A percentile compares a stretch with the other conserved stretches of the same genome.
phyloP scores from a whole-genome alignment of 2,329 filamentous ascomycete species.

The Ceratocystis albifundus region DNA sequence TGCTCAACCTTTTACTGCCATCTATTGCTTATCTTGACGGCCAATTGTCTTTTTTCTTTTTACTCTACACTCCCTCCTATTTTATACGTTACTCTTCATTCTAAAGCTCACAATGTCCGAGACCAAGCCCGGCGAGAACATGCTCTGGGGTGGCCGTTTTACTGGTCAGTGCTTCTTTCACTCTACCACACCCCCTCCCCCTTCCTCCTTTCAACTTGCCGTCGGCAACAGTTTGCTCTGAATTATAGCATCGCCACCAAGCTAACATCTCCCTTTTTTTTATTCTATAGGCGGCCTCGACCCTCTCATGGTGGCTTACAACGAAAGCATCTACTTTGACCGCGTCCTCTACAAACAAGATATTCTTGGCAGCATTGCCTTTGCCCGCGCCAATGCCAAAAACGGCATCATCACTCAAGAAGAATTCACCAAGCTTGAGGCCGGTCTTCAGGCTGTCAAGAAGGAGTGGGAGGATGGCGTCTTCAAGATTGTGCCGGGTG shows the following conservation, averaged over 20 bases:
- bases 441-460: conserved; percentile 50
- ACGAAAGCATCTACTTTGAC: conserved; percentile 70
- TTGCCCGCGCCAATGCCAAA: conserved; percentile 67
- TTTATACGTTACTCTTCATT: not conserved
- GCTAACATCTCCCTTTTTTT: conserved; percentile 1
- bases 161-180: conserved; percentile 32
- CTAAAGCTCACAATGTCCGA: conserved; percentile 27
- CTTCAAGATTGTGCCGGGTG: conserved; percentile 42
- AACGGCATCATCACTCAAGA: conserved; percentile 58
- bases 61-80: not conserved
- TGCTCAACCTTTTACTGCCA: not conserved
- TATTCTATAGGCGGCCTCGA: conserved; percentile 56
- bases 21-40: not conserved
- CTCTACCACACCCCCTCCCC: not conserved
- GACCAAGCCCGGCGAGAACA: conserved; percentile 29
- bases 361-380: conserved; percentile 69
- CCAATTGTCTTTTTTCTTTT: not conserved
- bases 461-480: conserved; percentile 42
- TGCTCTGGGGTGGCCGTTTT: conserved; percentile 41
- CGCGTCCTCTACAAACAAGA: conserved; percentile 67
- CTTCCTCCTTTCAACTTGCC: conserved; percentile 17
- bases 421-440: conserved; percentile 64
- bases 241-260: not conserved
- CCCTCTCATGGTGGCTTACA: conserved; percentile 77
- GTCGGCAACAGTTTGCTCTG: conserved; percentile 6